Base-by-base conservation (phyloP, 208 protist genomes). In the Crithidia acanthocephali region DNA sequence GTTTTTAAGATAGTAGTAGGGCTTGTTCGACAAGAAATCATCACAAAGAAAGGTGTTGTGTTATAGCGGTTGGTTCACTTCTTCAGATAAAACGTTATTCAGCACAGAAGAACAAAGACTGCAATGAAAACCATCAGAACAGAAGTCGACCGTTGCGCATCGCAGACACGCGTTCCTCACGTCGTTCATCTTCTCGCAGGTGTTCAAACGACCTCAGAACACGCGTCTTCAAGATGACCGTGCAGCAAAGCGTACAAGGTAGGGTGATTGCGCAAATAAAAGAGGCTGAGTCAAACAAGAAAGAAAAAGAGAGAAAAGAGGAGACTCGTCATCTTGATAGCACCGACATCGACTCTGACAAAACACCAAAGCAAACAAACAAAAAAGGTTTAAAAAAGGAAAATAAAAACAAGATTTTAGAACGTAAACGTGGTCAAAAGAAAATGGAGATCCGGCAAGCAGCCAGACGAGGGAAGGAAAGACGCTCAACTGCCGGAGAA, bases 41-140 rank as follows among this genome's bases (percentile, higher is more conserved):
- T 57, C 23, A 35, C 23, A 30, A 20, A 57, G 51, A 57, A 57
- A 57, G 51, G 28, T 35, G 27, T 20, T 57, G 51, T 57, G 51
- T 57, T 57, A 2, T 35, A 57, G 51, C 48, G 13, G 13, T 57
- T 3, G 33, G 27, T 25, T 32, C 8, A 55, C 50, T 30, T 4
- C 15, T 20, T 33, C 15, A 27, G 48, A 58, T n/a, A n/a, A n/a
- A n/a, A n/a, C n/a, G n/a, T n/a, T n/a, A n/a, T n/a, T n/a, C n/a
- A 33, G 10, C 32, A 37, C 27, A 58, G 10, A 22, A 10, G 11
- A 22, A 10, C 2, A 42, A 9, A 30, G 27, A 53, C 22, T 28
- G 23, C 4, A 30, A 28, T 27, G 1, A 22, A 53, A 30, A 53
- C 3, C 23, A 53, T 53, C 48, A 53, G 23, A 13, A 9, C 23